phyloP scores from a whole-genome alignment of 495 filamentous ascomycete species.

The Margaritispora aquatica region DNA sequence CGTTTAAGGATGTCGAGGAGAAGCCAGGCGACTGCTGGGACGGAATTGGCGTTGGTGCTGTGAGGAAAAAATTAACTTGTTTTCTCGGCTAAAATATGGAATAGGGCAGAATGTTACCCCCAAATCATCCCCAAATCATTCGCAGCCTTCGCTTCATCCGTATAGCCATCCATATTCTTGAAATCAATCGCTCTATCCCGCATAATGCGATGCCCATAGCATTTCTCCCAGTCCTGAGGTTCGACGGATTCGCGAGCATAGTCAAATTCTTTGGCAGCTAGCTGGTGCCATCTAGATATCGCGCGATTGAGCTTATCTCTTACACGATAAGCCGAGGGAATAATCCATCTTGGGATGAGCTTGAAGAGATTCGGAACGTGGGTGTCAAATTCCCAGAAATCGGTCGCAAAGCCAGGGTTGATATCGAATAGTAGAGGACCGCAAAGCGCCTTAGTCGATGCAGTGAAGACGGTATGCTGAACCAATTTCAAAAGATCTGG shows the following conservation, averaged over 20 bases:
- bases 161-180: conserved; percentile 4
- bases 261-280: conserved; percentile 9
- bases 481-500: conserved; percentile 27
- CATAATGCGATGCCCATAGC: conserved; percentile 21
- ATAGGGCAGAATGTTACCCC: conserved; percentile 17
- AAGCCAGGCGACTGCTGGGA: conserved; percentile 22
- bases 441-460: conserved; percentile 21
- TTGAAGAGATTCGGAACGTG: conserved; percentile 11
- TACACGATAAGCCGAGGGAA: conserved; percentile 10
- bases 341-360: conserved; percentile 19
- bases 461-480: conserved; percentile 21
- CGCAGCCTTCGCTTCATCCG: conserved; percentile 7
- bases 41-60: conserved; percentile 22
- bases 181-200: conserved; percentile 4
- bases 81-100: neutral
- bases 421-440: conserved; percentile 22
- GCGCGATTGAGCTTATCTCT: conserved; percentile 16
- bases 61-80: neutral
- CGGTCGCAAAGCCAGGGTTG: conserved; percentile 14
- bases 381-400: conserved; percentile 24
- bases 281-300: conserved; percentile 19
- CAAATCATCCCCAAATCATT: conserved; percentile 24
- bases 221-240: conserved; percentile 15
- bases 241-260: neutral
- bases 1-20: conserved; percentile 19